Base-by-base conservation (phyloP, 495 filamentous ascomycete genomes). In the Penicillium paxilli region DNA sequence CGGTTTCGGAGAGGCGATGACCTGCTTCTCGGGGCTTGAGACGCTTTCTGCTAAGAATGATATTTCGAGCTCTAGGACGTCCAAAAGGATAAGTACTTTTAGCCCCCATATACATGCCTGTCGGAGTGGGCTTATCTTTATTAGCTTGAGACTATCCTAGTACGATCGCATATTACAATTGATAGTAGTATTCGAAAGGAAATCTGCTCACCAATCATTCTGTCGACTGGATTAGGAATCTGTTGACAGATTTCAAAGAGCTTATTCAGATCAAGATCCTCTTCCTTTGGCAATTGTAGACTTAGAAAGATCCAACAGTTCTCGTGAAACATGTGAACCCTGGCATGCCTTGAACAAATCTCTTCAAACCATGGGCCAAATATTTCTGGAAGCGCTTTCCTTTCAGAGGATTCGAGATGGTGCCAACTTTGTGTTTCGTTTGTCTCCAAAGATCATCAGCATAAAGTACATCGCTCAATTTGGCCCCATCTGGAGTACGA, bases 221-320 rank as follows among this genome's bases (percentile, higher is more conserved):
- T 14, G 5, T 11, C 14, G 32, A 3, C 32, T 14, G 32, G 41
- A 28, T 21, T n/a, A 42, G 52, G 35, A 22, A 40, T 40, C 17
- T 49, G 23, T 24, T 26, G 48, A 32, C 52, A 55, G 45, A 55
- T 45, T 35, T 55, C 45, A 21, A 55, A 54, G 42, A 49, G 45
- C 11, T 30, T 41, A 40, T 55, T 37, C 16, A 55, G 23, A 44
- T 55, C 21, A n/a, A 49, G 8, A 35, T 35, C 24, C 21, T 48
- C 44, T 32, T n/a, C n/a, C 2, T 24, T 24, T 32, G 48, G 24
- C 10, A 55, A 55, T 19, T 49, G 45, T 26, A 22, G 46, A 16
- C 20, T 49, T 24, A 55, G 28, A 40, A 49, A 11, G 9, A 19
- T 32, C 52, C 52, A 49, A 38, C 52, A 55, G 38, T 17, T 14